phyloP scores from a whole-genome alignment of 2,329 filamentous ascomycete species.

The Paecilomyces sp. region DNA sequence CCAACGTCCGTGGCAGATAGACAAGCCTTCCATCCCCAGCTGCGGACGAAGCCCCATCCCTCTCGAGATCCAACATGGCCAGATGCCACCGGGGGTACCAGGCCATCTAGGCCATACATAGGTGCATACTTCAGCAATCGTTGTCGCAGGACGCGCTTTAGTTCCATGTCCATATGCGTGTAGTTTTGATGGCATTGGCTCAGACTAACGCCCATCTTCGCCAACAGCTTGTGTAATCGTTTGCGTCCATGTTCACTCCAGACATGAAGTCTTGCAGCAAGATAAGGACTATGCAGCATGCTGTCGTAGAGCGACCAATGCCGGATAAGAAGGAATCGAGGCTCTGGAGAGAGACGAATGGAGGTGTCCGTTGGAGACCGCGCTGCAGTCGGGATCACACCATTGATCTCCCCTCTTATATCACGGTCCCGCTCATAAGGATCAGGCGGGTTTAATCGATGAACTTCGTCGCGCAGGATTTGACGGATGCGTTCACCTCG shows the following conservation, averaged over 20 bases:
- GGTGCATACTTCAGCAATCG: slow-evolving; percentile 87
- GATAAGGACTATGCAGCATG: slow-evolving; percentile 94
- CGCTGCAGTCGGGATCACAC: slow-evolving; percentile 84
- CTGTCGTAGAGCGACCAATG: slow-evolving; percentile 98
- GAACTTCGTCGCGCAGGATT: slow-evolving; percentile 84
- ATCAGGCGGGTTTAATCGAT: slow-evolving; percentile 78
- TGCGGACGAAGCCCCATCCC: slow-evolving; percentile 93
- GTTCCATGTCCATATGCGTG: slow-evolving; percentile 95
- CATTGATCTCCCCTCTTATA: slow-evolving; percentile 59
- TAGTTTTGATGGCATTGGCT: slow-evolving; percentile 94
- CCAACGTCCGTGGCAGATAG: slow-evolving; percentile 88
- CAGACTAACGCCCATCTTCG: slow-evolving; percentile 95
- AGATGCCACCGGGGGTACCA: slow-evolving; percentile 73
- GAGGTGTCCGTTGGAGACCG: slow-evolving; percentile 84
- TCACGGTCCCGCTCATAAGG: slow-evolving; percentile 52
- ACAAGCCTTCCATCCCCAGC: slow-evolving; percentile 96
- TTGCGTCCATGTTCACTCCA: slow-evolving; percentile 89
- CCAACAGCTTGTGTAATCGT: slow-evolving; percentile 83
- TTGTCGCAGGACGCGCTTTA: slow-evolving; percentile 79
- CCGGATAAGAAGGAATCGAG: slow-evolving; percentile 81
- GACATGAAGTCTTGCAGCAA: slow-evolving; percentile 84
- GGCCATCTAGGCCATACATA: slow-evolving; percentile 85
- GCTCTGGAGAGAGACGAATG: slow-evolving; percentile 88
- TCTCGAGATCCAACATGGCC: slow-evolving; percentile 70
- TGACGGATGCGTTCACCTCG: slow-evolving; percentile 78